phyloP scores from a whole-genome alignment of 2,329 filamentous ascomycete genomes.

The Phoma sp. region DNA sequence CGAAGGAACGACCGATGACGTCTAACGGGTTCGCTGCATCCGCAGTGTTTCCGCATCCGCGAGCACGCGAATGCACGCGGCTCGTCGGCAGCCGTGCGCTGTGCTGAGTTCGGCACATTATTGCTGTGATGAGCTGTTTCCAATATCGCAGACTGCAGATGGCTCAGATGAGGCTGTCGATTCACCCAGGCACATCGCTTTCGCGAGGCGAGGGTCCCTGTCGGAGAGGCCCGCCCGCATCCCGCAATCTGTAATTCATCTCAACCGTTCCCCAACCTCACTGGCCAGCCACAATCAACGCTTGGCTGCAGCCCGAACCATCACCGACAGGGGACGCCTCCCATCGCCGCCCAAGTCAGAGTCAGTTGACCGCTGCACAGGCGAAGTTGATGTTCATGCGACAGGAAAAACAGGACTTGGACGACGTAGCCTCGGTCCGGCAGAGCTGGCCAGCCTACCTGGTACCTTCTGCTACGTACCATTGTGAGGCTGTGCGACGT shows the following conservation, averaged over 20 bases:
- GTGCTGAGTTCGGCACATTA: conserved; percentile 5
- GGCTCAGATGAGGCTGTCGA: conserved; percentile 31
- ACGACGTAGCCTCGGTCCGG: not conserved
- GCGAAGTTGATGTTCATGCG: conserved; percentile 18
- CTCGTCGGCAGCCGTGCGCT: conserved; percentile 28
- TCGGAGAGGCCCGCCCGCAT: conserved; percentile 13
- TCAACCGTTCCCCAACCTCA: conserved; percentile 13
- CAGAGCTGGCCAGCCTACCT: no score
- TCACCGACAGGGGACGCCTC: conserved; percentile 16
- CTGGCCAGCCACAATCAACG: conserved; percentile 21
- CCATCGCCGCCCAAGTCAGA: conserved; percentile 24
- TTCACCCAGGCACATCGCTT: not conserved
- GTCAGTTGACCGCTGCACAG: conserved; percentile 22
- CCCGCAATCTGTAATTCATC: conserved; percentile 16
- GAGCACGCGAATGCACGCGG: conserved; percentile 12
- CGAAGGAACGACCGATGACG: conserved; percentile 18
- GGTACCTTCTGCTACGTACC: conserved; percentile 13
- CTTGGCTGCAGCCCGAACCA: conserved; percentile 19
- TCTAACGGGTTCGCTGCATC: not conserved
- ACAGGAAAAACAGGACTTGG: conserved; percentile 10
- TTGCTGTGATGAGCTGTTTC: conserved; percentile 22
- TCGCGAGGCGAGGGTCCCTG: conserved; percentile 6
- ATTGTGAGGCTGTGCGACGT: conserved; percentile 25
- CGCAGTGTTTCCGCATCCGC: conserved; percentile 7
- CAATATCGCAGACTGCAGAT: conserved; percentile 33